phyloP scores from a whole-genome alignment of 140 eudicot genomes.

The Stevia rebaudiana region DNA sequence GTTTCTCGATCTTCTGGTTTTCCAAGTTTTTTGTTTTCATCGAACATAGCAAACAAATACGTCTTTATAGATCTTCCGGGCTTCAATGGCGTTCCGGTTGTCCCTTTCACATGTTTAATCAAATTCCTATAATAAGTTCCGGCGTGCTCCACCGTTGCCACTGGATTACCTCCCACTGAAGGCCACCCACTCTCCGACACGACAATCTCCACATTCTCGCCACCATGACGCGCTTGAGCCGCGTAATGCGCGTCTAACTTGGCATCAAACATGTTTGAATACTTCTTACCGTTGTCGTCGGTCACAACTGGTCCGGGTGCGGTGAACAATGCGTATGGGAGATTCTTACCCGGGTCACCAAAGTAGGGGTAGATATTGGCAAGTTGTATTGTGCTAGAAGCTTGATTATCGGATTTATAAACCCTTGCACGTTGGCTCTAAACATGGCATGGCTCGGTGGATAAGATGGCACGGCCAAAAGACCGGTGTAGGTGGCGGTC shows the following conservation, averaged over 20 bases:
- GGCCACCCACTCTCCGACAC: conserved; percentile 53
- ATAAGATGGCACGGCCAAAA: not conserved
- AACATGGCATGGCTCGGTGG: conserved; percentile 10
- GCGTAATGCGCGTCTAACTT: conserved; percentile 23
- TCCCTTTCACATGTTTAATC: conserved; percentile 20
- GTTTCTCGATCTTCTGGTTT: not conserved
- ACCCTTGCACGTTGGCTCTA: conserved; percentile 3
- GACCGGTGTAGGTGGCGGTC: conserved; percentile 1
- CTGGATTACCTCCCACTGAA: not conserved
- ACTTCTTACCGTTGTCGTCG: conserved; percentile 6
- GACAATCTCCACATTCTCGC: conserved; percentile 12
- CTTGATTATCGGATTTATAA: conserved; percentile 24
- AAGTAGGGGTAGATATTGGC: conserved; percentile 42
- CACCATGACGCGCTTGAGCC: conserved; percentile 21
- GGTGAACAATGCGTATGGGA: conserved; percentile 28
- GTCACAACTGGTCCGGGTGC: not conserved
- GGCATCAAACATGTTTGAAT: conserved; percentile 31
- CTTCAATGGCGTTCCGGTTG: conserved; percentile 22
- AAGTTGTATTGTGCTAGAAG: conserved; percentile 27
- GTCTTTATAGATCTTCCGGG: conserved; percentile 12
- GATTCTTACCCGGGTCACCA: not conserved
- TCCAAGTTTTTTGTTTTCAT: conserved; percentile 17
- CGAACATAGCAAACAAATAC: conserved; percentile 41
- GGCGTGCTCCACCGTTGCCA: conserved; percentile 21
- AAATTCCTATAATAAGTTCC: conserved; percentile 20